These are phyloP conservation scores for Dispira parvispora DNA, from an alignment of 192 early-diverging fungal species.

Conservation along the genomic window DNA sequence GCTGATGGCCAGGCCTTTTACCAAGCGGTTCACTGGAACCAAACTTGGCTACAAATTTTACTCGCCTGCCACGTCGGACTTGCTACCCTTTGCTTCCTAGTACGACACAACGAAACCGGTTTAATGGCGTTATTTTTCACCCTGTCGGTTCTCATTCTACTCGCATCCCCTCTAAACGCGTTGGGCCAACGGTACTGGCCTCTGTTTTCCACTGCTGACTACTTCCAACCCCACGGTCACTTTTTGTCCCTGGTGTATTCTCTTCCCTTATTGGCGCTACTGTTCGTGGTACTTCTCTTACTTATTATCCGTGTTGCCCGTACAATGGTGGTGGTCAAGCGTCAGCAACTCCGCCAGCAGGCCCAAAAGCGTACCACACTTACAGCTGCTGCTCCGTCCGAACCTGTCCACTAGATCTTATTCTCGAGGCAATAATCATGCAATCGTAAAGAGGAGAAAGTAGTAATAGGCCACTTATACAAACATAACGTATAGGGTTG, in stretches of 20 bases:
- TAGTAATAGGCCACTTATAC: no score
- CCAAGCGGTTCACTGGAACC: slow-evolving; percentile 5
- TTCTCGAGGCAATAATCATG: no score
- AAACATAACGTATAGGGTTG: no score
- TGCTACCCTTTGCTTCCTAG: neutral
- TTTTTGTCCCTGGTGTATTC: slow-evolving; percentile 8
- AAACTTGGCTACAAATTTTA: neutral
- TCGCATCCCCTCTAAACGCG: neutral
- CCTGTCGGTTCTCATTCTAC: neutral
- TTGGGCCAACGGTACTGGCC: neutral
- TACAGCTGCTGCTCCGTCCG: no score
- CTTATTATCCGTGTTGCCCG: neutral
- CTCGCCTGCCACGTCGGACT: neutral
- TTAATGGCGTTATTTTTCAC: neutral
- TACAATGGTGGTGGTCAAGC: neutral
- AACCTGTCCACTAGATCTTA: no score
- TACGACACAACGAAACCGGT: neutral
- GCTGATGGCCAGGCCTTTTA: neutral
- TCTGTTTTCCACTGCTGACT: neutral
- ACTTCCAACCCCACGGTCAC: neutral
- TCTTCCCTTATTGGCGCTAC: neutral
- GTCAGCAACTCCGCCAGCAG: neutral
- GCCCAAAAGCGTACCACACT: no score
- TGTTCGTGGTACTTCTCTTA: neutral
- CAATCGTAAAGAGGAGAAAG: no score